phyloP scores from a whole-genome alignment of 1,139 yeast genomes.

The Scheffersomyces parashehatae region DNA sequence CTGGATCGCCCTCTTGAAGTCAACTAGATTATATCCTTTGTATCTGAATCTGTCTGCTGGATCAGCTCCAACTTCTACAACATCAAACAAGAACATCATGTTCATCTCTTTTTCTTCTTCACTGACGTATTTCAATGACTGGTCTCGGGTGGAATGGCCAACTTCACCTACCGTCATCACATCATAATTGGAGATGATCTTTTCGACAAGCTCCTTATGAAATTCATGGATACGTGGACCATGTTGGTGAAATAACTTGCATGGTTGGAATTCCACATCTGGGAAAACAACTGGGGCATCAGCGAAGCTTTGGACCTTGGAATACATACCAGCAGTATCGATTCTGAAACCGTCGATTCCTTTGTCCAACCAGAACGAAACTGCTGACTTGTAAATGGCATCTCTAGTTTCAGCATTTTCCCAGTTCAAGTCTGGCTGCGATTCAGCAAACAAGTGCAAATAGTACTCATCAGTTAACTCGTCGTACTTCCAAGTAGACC shows the following conservation, averaged over 20 bases:
- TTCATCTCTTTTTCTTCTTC: constrained; percentile 25
- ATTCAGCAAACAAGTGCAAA: constrained; percentile 21
- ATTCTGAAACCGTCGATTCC: constrained; percentile 27
- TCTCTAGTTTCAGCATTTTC: constrained; percentile 23
- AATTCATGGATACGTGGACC: constrained; percentile 27
- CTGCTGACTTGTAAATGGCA: constrained; percentile 22
- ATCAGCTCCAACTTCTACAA: constrained; percentile 19
- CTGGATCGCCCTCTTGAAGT: constrained; percentile 18
- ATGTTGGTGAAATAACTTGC: constrained; percentile 15
- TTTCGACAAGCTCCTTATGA: constrained; percentile 22
- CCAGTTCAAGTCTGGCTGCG: constrained; percentile 29
- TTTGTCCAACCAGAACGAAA: constrained; percentile 23
- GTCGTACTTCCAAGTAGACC: constrained; percentile 26
- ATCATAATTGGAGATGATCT: constrained; percentile 22
- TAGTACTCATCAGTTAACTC: constrained; percentile 24
- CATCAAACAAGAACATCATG: constrained; percentile 26
- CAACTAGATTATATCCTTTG: constrained; percentile 16
- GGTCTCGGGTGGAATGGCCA: constrained; percentile 21
- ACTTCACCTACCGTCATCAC: constrained; percentile 27
- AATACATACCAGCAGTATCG: constrained; percentile 25
- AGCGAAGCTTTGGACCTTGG: constrained; percentile 20
- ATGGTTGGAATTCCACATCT: constrained; percentile 18
- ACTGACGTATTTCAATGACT: constrained; percentile 22
- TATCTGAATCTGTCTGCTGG: constrained; percentile 18
- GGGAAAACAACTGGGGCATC: constrained; percentile 24